Evolutionary conservation across 176 grass and related monocot species (phyloP).

Genomic region (Hordeum vulgare): MorexV3_pseudomolecules_assembly NC_058520.1:595760698-595761197

Average conservation of each 20-base stretch:
- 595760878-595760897: conserved; percentile 80
- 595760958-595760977: conserved; percentile 90
- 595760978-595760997: conserved; percentile 79
- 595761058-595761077: background rate
- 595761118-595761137: background rate
- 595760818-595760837: background rate
- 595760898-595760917: conserved; percentile 86
- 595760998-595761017: conserved; percentile 95
- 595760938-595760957: conserved; percentile 98
- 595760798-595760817: background rate
- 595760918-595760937: conserved; percentile 82
- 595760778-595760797: background rate
- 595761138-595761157: background rate
- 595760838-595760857: conserved; percentile 64
- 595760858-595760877: conserved; percentile 79
- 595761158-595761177: background rate
- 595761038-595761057: background rate
- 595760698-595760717: background rate
- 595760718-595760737: background rate
- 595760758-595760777: background rate
- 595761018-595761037: conserved; percentile 50
- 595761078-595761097: background rate
- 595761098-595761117: background rate
- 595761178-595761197: background rate
- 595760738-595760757: background rate